Percentiles rank a stretch among this genome's conserved stretches.
Conservation (phyloP, 345 rosid species). For the Aquilaria sinensis region DNA sequence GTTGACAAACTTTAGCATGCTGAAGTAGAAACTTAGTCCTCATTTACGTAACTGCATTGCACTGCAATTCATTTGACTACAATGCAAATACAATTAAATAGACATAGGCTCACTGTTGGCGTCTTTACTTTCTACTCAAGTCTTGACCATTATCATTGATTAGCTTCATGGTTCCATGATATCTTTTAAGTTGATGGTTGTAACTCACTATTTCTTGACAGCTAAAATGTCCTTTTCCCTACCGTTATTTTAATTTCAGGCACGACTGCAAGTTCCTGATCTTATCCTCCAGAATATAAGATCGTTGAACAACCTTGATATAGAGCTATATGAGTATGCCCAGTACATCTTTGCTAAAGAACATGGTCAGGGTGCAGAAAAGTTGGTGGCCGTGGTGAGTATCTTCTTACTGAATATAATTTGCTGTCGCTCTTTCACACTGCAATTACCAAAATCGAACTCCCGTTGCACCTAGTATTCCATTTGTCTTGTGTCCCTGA, state of each 20-base stretch:
- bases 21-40: neutral
- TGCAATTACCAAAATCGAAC: too few relatives aligned
- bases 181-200: too few relatives aligned
- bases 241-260: slow-evolving; percentile 34
- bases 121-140: neutral
- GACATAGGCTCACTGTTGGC: neutral
- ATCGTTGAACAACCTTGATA: slow-evolving; percentile 75
- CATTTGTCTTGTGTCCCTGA: too few relatives aligned
- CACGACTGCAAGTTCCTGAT: slow-evolving; percentile 47
- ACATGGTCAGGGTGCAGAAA: slow-evolving; percentile 25
- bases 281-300: slow-evolving; percentile 53
- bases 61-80: too few relatives aligned
- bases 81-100: neutral
- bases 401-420: neutral
- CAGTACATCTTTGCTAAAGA: slow-evolving; percentile 60
- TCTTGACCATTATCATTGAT: too few relatives aligned
- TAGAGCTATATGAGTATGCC: slow-evolving; percentile 81
- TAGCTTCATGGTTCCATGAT: too few relatives aligned
- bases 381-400: slow-evolving; percentile 27
- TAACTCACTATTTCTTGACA: too few relatives aligned
- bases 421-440: neutral
- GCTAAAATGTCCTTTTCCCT: neutral
- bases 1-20: neutral
- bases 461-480: too few relatives aligned
- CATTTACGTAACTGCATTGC: too few relatives aligned